Evolutionary conservation across 164 flowering plant species (phyloP), one percentile per base, ranked within the genome.

Genomic region (Tetracentron sinense): DNA sequence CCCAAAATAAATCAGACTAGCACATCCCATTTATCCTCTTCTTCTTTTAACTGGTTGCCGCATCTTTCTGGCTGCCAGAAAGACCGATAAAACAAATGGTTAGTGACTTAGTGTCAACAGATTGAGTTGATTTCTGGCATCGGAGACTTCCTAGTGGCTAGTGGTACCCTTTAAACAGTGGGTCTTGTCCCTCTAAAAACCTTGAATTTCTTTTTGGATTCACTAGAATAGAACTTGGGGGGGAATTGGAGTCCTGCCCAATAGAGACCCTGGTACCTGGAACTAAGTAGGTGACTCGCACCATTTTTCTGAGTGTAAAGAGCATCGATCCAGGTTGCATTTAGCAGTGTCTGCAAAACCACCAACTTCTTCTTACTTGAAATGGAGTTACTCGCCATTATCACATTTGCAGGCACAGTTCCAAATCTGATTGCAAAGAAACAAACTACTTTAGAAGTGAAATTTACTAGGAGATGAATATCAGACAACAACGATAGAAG

Each of bases 321-420:
- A 66, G 59, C 51, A 65, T 22, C 54, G 49, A 25, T 35, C 74
- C 74, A 53, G 50, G 69, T 69, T 55, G 38, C 69, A 71, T 64
- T 68, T 1, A 64, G 67, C 72, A 76, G 38, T 52, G 64, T 62
- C 35, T 69, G 55, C 72, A 69, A 60, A 28, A 72, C 62, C 33
- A 25, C 52, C 17, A 54, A 49, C 54, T 46, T 69, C 66, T 72
- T 72, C 42, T 62, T 11, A 15, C 64, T 66, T 6, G 72, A 62
- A 23, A 76, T 47, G 25, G 74, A 72, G 54, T 76, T 77, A 22
- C 60, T 72, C 5, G 69, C 68, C 77, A 74, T 77, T 47, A 77
- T 68, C 29, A 66, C 77, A 54, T 74, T 71, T 58, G 80, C 75
- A 27, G 77, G 80, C 61, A 77, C 71, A 23, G 53, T 51, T 57